Conservation (phyloP, 2,329 filamentous ascomycete genomes). For the Colletotrichum chlorophyti region DNA sequence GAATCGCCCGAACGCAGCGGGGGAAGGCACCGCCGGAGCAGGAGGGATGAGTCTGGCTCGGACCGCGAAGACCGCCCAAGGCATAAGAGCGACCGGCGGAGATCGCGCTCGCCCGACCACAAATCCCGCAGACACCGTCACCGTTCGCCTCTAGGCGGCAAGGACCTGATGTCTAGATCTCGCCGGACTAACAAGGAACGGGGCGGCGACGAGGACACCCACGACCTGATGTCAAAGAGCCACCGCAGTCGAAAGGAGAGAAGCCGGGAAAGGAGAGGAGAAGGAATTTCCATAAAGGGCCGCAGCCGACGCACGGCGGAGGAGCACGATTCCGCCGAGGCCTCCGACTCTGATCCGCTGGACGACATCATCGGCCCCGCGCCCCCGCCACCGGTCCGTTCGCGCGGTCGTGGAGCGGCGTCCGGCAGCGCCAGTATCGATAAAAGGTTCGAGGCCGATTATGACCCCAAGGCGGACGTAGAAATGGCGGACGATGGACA, state of each 20-base stretch:
- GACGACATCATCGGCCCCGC: constrained; percentile 81
- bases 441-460: constrained; percentile 74
- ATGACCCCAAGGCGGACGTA: constrained; percentile 65
- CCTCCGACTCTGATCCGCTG: constrained; percentile 72
- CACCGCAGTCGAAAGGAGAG: neutral
- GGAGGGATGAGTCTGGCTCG: constrained; percentile 7
- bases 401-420: constrained; percentile 75
- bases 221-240: neutral
- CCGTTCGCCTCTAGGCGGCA: constrained; percentile 32
- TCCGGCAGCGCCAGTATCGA: constrained; percentile 74
- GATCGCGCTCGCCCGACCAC: constrained; percentile 41
- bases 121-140: constrained; percentile 39
- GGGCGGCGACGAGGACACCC: constrained; percentile 18
- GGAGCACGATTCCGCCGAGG: constrained; percentile 30
- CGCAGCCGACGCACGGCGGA: neutral
- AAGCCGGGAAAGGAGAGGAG: neutral
- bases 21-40: constrained; percentile 6
- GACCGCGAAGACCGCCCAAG: constrained; percentile 24
- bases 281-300: constrained; percentile 4
- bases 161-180: constrained; percentile 1
- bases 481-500: constrained; percentile 55
- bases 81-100: constrained; percentile 27
- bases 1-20: constrained; percentile 18
- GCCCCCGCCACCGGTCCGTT: constrained; percentile 57
- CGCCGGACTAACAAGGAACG: constrained; percentile 27